These are phyloP conservation scores for Quaeritorhiza haematococci DNA, from an alignment of 371 early-diverging fungal species.

Conservation along the genomic window DNA sequence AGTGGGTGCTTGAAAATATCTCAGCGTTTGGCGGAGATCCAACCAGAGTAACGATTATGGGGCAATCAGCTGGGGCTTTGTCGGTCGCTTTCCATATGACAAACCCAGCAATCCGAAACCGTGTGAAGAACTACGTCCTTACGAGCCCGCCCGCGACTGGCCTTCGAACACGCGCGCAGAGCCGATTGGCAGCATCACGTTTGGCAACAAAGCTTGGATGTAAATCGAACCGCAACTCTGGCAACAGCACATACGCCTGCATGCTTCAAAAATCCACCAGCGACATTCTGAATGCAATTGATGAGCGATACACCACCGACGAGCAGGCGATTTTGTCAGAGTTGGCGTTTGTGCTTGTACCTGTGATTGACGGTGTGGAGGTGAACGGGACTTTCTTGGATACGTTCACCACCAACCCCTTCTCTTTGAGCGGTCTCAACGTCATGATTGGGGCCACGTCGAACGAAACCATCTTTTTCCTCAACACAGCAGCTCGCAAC, in stretches of 20 bases:
- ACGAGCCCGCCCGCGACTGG: slow-evolving; percentile 18
- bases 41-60: slow-evolving; percentile 36
- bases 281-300: slow-evolving; percentile 11
- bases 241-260: slow-evolving; percentile 4
- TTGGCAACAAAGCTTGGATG: slow-evolving; percentile 7
- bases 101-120: background rate
- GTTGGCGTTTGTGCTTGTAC: slow-evolving; percentile 1
- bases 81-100: slow-evolving; percentile 19
- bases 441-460: slow-evolving; percentile 10
- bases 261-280: slow-evolving; percentile 10
- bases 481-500: slow-evolving; percentile 1
- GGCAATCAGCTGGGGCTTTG: slow-evolving; percentile 48
- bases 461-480: slow-evolving; percentile 14
- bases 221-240: too few relatives aligned
- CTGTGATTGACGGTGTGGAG: slow-evolving; percentile 15
- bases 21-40: slow-evolving; percentile 42
- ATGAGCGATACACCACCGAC: background rate
- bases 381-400: slow-evolving; percentile 10
- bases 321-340: background rate
- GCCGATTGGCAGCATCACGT: background rate
- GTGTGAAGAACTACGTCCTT: slow-evolving; percentile 5
- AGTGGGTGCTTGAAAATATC: slow-evolving; percentile 46
- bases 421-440: background rate
- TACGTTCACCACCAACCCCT: background rate
- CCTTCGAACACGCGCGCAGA: background rate